phyloP scores from a whole-genome alignment of 768 basidiomycete genomes.

The Mycena galopus region DNA sequence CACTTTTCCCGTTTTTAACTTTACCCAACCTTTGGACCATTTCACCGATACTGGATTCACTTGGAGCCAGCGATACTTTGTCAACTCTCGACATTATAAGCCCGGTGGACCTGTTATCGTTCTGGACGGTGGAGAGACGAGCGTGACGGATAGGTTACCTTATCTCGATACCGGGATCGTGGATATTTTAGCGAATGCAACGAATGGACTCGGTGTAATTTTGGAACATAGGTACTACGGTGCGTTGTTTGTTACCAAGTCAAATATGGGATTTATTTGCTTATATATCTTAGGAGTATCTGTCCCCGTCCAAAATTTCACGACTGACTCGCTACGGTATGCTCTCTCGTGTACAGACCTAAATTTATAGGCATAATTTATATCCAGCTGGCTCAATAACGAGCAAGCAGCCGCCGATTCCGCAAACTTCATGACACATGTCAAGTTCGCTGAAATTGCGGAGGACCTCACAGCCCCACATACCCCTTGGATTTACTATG shows the following conservation, averaged over 20 bases:
- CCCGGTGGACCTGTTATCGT: constrained; percentile 88
- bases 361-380: constrained; percentile 7
- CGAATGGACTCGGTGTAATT: constrained; percentile 87
- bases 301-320: constrained; percentile 79
- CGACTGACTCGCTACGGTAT: constrained; percentile 85
- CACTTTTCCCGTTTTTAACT: constrained; percentile 46
- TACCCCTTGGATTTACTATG: constrained; percentile 94
- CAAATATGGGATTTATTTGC: constrained; percentile 34
- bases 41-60: constrained; percentile 69
- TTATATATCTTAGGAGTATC: constrained; percentile 66
- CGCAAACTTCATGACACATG: constrained; percentile 87
- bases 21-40: constrained; percentile 90
- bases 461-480: constrained; percentile 78
- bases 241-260: constrained; percentile 36
- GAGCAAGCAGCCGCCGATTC: constrained; percentile 92
- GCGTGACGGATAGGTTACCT: constrained; percentile 71
- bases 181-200: constrained; percentile 87
- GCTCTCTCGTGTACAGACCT: constrained; percentile 16
- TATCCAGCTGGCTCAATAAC: constrained; percentile 85
- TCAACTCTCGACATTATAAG: constrained; percentile 85
- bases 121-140: constrained; percentile 94
- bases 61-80: constrained; percentile 93
- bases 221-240: constrained; percentile 95
- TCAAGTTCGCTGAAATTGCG: constrained; percentile 78
- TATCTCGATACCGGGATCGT: constrained; percentile 87